Evolutionary conservation across 257 asterid genomes (phyloP).

Genomic region (Gardenia jasminoides): DNA sequence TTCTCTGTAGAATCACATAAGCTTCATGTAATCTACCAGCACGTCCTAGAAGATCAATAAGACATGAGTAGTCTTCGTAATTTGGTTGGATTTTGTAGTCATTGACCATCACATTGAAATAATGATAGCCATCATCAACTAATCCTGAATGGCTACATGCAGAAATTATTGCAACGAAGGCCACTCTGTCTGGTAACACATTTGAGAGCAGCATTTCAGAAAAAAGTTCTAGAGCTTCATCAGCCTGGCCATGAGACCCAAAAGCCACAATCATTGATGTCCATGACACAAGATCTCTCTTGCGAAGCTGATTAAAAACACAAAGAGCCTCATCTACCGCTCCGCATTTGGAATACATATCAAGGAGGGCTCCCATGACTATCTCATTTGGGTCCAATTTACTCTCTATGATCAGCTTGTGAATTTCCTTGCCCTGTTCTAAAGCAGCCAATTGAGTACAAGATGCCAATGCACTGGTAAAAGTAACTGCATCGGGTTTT

Average conservation of each 20-base stretch:
- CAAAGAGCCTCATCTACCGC: constrained; percentile 58
- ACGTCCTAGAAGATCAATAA: constrained; percentile 72
- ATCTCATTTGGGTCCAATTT: constrained; percentile 50
- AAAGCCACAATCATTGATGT: constrained; percentile 79
- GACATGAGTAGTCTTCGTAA: constrained; percentile 66
- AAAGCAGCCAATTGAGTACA: constrained; percentile 70
- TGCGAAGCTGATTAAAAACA: constrained; percentile 47
- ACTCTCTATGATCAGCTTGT: constrained; percentile 33
- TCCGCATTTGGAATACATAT: constrained; percentile 88
- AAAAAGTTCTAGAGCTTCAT: constrained; percentile 56
- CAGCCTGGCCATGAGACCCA: constrained; percentile 72
- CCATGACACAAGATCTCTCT: constrained; percentile 71
- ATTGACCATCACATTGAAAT: constrained; percentile 47
- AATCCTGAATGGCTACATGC: constrained; percentile 83
- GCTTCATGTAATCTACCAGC: constrained; percentile 68
- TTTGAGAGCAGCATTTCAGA: constrained; percentile 48
- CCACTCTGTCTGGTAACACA: constrained; percentile 61
- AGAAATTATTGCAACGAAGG: constrained; percentile 76
- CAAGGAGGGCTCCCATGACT: constrained; percentile 74
- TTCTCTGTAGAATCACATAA: constrained; percentile 48
- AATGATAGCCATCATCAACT: constrained; percentile 56
- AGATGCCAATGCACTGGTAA: constrained; percentile 61
- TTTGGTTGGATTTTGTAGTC: constrained; percentile 50
- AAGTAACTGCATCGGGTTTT: constrained; percentile 59
- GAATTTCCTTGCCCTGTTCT: constrained; percentile 67